Conservation (phyloP, 805 yeast genomes). For the Komagataella phaffii region DNA sequence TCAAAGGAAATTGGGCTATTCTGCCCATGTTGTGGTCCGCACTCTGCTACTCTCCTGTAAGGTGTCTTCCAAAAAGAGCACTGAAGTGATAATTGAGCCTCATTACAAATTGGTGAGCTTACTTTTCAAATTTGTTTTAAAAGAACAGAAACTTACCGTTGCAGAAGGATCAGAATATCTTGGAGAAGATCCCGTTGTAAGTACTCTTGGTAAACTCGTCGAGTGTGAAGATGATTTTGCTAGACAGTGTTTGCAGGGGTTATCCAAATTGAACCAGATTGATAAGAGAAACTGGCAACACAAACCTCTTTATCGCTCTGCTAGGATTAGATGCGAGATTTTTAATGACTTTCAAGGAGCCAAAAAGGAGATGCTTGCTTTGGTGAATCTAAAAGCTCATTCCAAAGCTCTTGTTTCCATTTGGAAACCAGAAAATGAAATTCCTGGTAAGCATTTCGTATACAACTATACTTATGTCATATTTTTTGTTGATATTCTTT, state of each 20-base stretch:
- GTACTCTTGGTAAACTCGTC: slow-evolving; percentile 4
- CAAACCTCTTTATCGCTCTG: slow-evolving; percentile 61
- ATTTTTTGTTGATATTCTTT: slow-evolving; percentile 46
- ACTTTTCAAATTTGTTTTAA: slow-evolving; percentile 39
- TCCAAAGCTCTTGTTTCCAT: slow-evolving; percentile 66
- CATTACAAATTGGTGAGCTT: slow-evolving; percentile 52
- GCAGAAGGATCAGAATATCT: slow-evolving; percentile 26
- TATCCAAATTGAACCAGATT: slow-evolving; percentile 31
- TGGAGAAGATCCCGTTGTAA: slow-evolving; percentile 19
- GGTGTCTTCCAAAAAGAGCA: slow-evolving; percentile 23
- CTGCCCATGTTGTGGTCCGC: slow-evolving; percentile 19
- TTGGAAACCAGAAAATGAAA: slow-evolving; percentile 88
- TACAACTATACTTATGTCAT: slow-evolving; percentile 59
- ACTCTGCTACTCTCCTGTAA: slow-evolving; percentile 30
- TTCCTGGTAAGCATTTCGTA: slow-evolving; percentile 87
- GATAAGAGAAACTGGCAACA: slow-evolving; percentile 94
- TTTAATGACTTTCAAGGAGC: slow-evolving; percentile 42
- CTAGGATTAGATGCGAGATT: slow-evolving; percentile 45
- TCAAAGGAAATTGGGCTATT: slow-evolving; percentile 31
- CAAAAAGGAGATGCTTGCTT: slow-evolving; percentile 42
- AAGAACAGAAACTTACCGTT: slow-evolving; percentile 17
- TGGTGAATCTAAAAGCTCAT: slow-evolving; percentile 53
- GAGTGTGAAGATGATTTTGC: slow-evolving; percentile 16
- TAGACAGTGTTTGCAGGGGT: slow-evolving; percentile 25
- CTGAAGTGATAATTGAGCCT: slow-evolving; percentile 63